Evolutionary conservation across 768 basidiomycete genomes (phyloP), one percentile per base, ranked within the genome.

Genomic region (Auricularia heimuer): DNA sequence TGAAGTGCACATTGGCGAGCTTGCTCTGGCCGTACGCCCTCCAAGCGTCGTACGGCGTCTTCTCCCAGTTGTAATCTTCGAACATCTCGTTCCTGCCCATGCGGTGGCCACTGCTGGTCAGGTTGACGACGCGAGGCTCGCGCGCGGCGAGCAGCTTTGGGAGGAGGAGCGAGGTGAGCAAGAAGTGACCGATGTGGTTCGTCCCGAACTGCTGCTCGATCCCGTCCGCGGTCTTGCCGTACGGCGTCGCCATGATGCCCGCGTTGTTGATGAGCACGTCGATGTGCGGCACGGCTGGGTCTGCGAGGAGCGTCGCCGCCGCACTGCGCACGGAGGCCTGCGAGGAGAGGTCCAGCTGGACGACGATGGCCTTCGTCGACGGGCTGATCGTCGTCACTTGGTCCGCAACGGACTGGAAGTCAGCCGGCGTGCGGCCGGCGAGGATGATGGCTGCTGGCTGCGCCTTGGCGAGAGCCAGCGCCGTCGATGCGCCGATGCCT

Each of bases 1-100:
- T 42, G 58, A 67, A 69, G 37, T 67, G 68, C 37, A 69, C 65
- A 45, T 69, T 69, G 12, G 68, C 66, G 16, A 69, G 64, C 66
- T 69, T 69, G 42, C 61, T 45, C 47, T 65, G 66, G 42, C 51
- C 61, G 21, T 51, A 60, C 56, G 29, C 56, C 8, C 4, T 7
- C 56, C 56, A 60, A 8, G 34, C 34, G 56, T 60, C 33, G 56
- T 60, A 60, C 56, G 56, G 56, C 6, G 8, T 6, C 56, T 6
- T 60, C 34, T 60, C 56, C 18, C 18, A 60, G 56, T 60, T 60
- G 56, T 60, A 60, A 29, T 60, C 56, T 10, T 11, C 34, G 34
- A 29, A 60, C 7, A n/a, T 4, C 29, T 35, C 24, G 24, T 10
- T 6, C 14, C 16, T 6, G 34, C 56, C 56, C 8, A 60, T 10